Conservation (phyloP, 2,329 filamentous ascomycete species). For the Cytospora chrysosperma region DNA sequence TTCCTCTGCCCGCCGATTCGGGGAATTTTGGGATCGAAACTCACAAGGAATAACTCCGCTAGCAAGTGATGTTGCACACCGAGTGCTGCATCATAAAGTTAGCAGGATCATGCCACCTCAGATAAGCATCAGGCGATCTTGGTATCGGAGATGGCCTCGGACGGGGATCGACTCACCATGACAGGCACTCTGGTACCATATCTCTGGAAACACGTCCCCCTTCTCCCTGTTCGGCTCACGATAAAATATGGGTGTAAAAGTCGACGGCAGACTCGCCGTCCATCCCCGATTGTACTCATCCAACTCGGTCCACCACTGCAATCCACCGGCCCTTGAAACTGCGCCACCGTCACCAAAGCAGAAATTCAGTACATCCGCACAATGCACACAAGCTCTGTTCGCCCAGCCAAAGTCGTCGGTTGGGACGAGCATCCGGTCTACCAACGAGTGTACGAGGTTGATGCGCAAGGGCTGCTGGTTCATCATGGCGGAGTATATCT, state of each 20-base stretch:
- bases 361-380: constrained; percentile 62
- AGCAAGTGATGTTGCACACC: constrained; percentile 61
- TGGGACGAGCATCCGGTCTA: constrained; percentile 49
- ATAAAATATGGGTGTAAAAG: constrained; percentile 56
- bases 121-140: background rate
- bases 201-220: constrained; percentile 52
- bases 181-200: constrained; percentile 57
- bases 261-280: constrained; percentile 46
- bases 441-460: constrained; percentile 49
- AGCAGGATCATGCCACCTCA: constrained; percentile 1
- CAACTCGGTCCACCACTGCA: constrained; percentile 43
- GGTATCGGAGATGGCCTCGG: background rate
- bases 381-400: constrained; percentile 60
- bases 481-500: constrained; percentile 57
- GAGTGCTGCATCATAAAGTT: constrained; percentile 42
- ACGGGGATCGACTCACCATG: constrained; percentile 42
- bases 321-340: constrained; percentile 29
- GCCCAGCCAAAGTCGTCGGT: constrained; percentile 57
- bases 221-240: constrained; percentile 33
- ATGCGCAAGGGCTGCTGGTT: constrained; percentile 47
- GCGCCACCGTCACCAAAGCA: constrained; percentile 50
- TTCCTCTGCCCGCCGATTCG: constrained; percentile 44
- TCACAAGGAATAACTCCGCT: constrained; percentile 54
- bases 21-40: constrained; percentile 55
- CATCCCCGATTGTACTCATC: constrained; percentile 47